Base-by-base conservation (phyloP, 2,329 filamentous ascomycete genomes). In the Camptophora hylomeconis region DNA sequence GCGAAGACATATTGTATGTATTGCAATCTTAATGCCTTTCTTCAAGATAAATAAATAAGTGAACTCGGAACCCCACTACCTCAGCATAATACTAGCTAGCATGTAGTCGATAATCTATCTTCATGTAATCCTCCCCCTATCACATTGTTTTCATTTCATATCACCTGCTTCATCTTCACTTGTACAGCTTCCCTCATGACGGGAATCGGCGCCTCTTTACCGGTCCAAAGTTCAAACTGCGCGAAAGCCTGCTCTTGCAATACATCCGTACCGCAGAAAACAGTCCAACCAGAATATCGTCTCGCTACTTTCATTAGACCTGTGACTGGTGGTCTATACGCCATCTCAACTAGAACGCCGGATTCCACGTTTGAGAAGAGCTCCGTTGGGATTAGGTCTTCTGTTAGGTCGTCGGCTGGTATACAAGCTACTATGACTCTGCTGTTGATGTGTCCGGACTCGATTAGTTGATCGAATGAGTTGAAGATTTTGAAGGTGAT, bases 221-320 rank as follows among this genome's bases (percentile, higher is more conserved):
- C 31, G 10, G 36, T 44, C 45, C 45, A 48, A 8, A 49, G 31
- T 16, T 33, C 23, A 24, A 45, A 47, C 20, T 47, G 45, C 13
- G 38, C 38, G 33, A 39, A 47, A 20, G 36, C 46, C 17, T 49
- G 45, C 17, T 38, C 31, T 11, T 45, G 32, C 9, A 49, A 30
- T 3, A 48, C 44, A 26, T 46, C 46, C n/a, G 45, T 13, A 2
- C 47, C 45, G n/a, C 38, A 11, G 32, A 10, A 36, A 37, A 48
- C 13, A 17, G 30, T 17, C 24, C 24, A 22, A 6, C 32, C 32
- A 15, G 20, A 21, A 11, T 39, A 23, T 20, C 24, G 34, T 15
- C 30, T 38, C 5, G 42, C 40, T 7, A 32, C 34, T n/a, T 16
- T 33, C 20, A 41, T 26, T 5, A 40, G 39, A 1, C 35, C 38